Conservation (phyloP, 202 grass and related monocot species). For the Setaria viridis region DNA sequence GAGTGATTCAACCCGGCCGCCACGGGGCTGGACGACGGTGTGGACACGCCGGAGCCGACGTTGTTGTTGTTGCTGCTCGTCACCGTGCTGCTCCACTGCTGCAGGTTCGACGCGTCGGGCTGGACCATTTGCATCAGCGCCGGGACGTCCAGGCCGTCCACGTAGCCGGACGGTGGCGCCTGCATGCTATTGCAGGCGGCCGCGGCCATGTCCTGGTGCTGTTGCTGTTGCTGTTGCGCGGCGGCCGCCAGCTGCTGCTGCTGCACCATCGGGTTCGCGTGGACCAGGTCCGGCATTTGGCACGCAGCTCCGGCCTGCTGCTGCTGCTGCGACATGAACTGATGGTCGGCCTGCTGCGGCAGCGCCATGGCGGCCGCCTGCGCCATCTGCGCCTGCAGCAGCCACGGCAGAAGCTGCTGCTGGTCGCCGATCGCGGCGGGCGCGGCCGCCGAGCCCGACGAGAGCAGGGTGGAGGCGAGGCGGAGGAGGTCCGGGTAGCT, state of each 20-base stretch:
- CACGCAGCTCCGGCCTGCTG: neutral
- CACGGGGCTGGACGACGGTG: conserved; percentile 67
- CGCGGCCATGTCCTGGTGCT: conserved; percentile 34
- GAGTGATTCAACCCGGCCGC: conserved; percentile 36
- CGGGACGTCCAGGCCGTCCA: conserved; percentile 44
- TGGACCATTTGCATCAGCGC: conserved; percentile 51
- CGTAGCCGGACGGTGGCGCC: neutral
- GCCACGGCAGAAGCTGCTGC: conserved; percentile 43
- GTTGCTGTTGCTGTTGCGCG: conserved; percentile 11
- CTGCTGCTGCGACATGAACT: conserved; percentile 31
- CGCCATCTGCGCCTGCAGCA: conserved; percentile 51
- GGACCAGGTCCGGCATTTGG: conserved; percentile 50
- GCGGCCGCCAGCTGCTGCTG: conserved; percentile 36
- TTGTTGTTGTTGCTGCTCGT: conserved; percentile 41
- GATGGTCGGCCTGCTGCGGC: neutral
- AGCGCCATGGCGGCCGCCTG: conserved; percentile 13
- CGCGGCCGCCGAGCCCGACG: neutral
- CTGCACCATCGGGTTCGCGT: neutral
- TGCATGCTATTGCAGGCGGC: conserved; percentile 22
- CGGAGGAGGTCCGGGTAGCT: conserved; percentile 69
- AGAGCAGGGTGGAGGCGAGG: conserved; percentile 61
- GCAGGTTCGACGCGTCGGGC: conserved; percentile 48
- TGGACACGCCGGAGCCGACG: conserved; percentile 69
- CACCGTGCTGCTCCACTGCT: conserved; percentile 60
- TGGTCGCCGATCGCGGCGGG: neutral